Evolutionary conservation across 257 asterid genomes (phyloP).

Genomic region (Cinchona pubescens): DNA sequence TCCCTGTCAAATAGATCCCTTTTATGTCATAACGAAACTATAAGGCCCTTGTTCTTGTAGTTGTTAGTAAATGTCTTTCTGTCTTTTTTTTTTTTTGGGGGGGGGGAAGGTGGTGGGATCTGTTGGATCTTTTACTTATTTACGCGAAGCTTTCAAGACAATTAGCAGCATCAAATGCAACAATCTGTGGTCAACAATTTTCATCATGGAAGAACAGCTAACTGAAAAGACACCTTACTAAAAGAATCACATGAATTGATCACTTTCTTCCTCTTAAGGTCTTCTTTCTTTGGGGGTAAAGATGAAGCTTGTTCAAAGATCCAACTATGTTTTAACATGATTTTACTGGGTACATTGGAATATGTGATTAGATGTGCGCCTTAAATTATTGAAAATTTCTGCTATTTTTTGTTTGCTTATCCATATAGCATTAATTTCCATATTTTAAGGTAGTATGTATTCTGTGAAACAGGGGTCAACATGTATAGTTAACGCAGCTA

Average conservation of each 20-base stretch:
- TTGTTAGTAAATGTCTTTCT: no score
- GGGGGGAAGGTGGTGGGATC: no score
- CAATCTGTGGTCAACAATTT: no score
- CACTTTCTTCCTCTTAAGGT: neutral
- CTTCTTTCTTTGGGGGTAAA: no score
- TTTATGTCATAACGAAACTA: no score
- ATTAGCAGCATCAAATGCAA: neutral
- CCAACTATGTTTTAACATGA: neutral
- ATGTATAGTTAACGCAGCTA: conserved; percentile 92
- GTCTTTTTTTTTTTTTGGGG: no score
- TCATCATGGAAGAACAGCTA: neutral
- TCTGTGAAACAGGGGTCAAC: conserved; percentile 72
- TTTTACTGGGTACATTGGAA: neutral
- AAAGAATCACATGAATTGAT: neutral
- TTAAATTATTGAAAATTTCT: neutral
- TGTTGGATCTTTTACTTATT: no score
- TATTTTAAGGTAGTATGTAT: neutral
- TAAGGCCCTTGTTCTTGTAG: no score
- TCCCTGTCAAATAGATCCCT: no score
- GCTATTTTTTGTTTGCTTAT: neutral
- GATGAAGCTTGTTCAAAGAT: neutral
- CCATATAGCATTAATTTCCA: neutral
- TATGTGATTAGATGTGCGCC: neutral
- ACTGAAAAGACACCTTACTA: no score
- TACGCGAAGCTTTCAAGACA: neutral